Evolutionary conservation across 1,284 basidiomycete genomes (phyloP).

Genomic region (Ustilago loliicola): DNA sequence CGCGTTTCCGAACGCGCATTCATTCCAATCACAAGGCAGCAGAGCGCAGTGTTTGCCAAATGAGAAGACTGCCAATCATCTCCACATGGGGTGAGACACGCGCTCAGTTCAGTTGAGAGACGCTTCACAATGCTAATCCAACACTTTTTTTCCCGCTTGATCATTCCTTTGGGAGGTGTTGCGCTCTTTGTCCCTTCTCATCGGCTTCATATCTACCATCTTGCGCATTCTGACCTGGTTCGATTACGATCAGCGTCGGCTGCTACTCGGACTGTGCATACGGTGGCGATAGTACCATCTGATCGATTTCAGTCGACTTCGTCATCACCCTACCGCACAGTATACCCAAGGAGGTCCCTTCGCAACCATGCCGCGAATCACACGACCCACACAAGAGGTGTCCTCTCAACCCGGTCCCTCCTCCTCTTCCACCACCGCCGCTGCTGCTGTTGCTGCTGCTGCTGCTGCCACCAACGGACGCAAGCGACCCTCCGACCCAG

Average conservation of each 20-base stretch:
- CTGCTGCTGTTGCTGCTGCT: too few relatives aligned
- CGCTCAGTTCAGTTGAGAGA: neutral
- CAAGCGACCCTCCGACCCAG: conserved; percentile 19
- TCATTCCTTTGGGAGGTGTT: neutral
- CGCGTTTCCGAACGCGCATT: conserved; percentile 8
- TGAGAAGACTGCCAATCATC: conserved; percentile 1
- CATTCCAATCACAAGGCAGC: neutral
- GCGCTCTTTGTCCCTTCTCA: neutral
- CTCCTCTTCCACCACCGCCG: too few relatives aligned
- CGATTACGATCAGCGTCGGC: too few relatives aligned
- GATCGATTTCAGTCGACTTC: neutral
- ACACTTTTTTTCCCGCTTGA: neutral
- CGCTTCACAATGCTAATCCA: conserved; percentile 8
- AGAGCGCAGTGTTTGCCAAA: conserved; percentile 8
- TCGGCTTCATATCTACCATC: neutral
- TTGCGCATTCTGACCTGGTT: neutral
- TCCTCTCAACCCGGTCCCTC: conserved; percentile 33
- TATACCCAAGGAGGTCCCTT: neutral
- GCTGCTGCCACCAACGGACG: conserved; percentile 2
- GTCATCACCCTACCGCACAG: too few relatives aligned
- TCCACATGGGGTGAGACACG: conserved; percentile 4
- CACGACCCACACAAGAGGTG: conserved; percentile 14
- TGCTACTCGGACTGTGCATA: neutral
- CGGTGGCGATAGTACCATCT: neutral
- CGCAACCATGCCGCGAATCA: conserved; percentile 8